Conservation (phyloP, 352 stramenopile species). For the Phytophthora idaei region DNA sequence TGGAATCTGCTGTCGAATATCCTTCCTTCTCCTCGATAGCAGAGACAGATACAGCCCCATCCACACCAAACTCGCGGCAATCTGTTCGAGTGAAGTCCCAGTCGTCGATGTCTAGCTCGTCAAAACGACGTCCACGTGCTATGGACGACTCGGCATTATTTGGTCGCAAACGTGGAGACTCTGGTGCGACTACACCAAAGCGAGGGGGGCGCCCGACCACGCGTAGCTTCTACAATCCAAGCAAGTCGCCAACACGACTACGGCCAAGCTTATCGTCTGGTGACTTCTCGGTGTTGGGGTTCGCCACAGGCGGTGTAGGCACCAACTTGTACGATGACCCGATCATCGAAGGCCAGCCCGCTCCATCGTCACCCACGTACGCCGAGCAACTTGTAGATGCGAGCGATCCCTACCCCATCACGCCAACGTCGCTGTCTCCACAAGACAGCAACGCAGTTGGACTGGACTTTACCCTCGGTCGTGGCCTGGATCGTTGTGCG, state of each 20-base stretch:
- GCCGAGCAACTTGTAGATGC: slow-evolving; percentile 25
- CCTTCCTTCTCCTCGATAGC: slow-evolving; percentile 26
- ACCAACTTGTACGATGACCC: slow-evolving; percentile 45
- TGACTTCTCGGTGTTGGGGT: slow-evolving; percentile 34
- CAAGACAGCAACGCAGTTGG: slow-evolving; percentile 19
- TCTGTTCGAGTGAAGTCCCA: slow-evolving; percentile 32
- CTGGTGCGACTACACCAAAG: slow-evolving; percentile 25
- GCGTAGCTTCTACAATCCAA: slow-evolving; percentile 44
- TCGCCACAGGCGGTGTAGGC: slow-evolving; percentile 23
- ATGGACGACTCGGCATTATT: slow-evolving; percentile 52
- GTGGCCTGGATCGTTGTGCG: slow-evolving; percentile 29
- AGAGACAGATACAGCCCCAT: slow-evolving; percentile 5
- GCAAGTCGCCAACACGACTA: slow-evolving; percentile 33
- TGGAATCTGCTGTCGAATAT: slow-evolving; percentile 63
- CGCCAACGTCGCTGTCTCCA: slow-evolving; percentile 17
- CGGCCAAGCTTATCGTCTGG: slow-evolving; percentile 35
- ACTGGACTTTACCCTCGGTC: slow-evolving; percentile 13
- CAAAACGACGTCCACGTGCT: slow-evolving; percentile 31
- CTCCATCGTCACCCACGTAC: slow-evolving; percentile 37
- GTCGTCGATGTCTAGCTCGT: slow-evolving; percentile 25
- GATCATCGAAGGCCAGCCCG: slow-evolving; percentile 43
- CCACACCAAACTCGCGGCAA: slow-evolving; percentile 37
- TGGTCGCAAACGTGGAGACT: slow-evolving; percentile 32
- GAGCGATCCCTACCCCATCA: slow-evolving; percentile 15
- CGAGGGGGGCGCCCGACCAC: slow-evolving; percentile 33